Conservation (phyloP, 169 alveolate species). For the Plasmodium chabaudi region DNA sequence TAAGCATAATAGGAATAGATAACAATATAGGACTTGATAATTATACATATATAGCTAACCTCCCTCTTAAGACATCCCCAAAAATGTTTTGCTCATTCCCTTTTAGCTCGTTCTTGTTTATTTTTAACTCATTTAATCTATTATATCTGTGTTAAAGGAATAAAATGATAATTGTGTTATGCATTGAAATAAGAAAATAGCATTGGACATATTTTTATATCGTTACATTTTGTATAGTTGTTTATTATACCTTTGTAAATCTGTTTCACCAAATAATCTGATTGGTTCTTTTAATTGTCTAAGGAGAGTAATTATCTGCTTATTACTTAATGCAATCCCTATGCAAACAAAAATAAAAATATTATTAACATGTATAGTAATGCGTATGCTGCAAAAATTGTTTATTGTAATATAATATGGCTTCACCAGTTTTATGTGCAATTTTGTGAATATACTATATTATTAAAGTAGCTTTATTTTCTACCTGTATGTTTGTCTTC, state of each 20-base stretch:
- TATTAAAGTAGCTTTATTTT: neutral
- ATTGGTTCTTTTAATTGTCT: constrained; percentile 87
- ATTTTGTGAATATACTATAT: neutral
- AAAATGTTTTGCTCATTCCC: constrained; percentile 61
- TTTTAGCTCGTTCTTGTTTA: constrained; percentile 68
- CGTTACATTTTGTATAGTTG: neutral
- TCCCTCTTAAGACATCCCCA: constrained; percentile 76
- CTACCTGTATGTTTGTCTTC: constrained; percentile 63
- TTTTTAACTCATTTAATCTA: constrained; percentile 68
- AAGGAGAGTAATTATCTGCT: constrained; percentile 80
- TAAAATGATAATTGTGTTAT: neutral
- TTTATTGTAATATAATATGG: no score
- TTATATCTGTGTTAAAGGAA: constrained; percentile 28
- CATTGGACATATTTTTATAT: neutral
- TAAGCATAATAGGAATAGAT: neutral
- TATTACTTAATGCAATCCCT: constrained; percentile 70
- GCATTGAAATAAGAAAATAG: neutral
- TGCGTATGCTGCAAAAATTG: no score
- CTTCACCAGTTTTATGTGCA: no score
- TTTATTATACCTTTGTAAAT: constrained; percentile 79
- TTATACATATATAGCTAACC: constrained; percentile 32
- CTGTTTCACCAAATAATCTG: constrained; percentile 89
- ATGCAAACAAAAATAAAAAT: neutral
- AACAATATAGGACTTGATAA: neutral
- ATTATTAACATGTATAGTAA: neutral